Evolutionary conservation across 73 alveolate genomes (phyloP).

Genomic region (Paramecium caudatum): DNA sequence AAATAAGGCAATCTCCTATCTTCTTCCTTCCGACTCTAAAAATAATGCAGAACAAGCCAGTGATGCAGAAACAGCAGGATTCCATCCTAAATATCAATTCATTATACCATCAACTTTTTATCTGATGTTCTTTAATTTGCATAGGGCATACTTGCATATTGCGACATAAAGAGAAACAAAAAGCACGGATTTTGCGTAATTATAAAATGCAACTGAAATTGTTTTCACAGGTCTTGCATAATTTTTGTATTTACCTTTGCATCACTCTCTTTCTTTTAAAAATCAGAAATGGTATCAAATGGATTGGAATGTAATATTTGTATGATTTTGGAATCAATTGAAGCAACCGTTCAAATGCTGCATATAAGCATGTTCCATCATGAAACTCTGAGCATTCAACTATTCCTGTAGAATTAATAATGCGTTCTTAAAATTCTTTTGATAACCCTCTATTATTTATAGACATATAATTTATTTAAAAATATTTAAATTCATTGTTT

Average conservation of each 20-base stretch:
- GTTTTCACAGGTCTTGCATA: conserved; percentile 69
- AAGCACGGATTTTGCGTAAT: conserved; percentile 70
- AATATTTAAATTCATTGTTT: conserved; percentile 10
- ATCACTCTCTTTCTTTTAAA: conserved; percentile 70
- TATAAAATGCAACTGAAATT: conserved; percentile 62
- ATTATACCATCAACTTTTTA: conserved; percentile 66
- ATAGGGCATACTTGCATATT: conserved; percentile 65
- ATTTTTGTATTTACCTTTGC: conserved; percentile 39
- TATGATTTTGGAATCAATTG: conserved; percentile 66
- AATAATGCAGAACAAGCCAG: conserved; percentile 72
- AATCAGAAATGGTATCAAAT: conserved; percentile 72
- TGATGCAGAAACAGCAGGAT: conserved; percentile 73
- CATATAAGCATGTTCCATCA: conserved; percentile 75
- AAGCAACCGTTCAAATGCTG: conserved; percentile 54
- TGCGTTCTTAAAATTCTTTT: conserved; percentile 17
- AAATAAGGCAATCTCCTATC: conserved; percentile 78
- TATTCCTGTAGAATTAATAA: conserved; percentile 53
- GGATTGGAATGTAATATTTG: conserved; percentile 77
- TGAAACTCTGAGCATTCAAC: conserved; percentile 72
- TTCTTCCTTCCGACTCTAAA: conserved; percentile 77
- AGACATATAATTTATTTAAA: no score
- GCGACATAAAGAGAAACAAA: conserved; percentile 73
- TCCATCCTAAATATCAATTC: conserved; percentile 60
- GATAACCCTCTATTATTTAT: conserved; percentile 55
- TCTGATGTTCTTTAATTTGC: conserved; percentile 71